Evolutionary conservation across 192 early-diverging fungal genomes (phyloP).

Genomic region (Backusella tuberculispora): DNA sequence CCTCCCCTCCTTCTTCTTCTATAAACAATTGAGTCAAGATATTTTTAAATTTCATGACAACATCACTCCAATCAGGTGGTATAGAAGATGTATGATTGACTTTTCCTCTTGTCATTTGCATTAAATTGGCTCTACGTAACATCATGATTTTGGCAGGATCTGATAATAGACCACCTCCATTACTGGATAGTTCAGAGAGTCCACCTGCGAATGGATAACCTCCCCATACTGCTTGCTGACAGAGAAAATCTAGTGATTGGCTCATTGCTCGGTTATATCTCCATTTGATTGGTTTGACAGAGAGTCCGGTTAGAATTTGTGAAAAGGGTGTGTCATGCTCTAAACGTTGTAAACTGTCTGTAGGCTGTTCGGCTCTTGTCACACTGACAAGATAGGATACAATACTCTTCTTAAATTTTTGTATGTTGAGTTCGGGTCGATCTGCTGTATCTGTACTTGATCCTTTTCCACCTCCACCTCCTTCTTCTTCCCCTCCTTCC

Average conservation of each 20-base stretch:
- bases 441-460: not conserved
- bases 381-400: not conserved
- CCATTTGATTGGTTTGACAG: slow-evolving; percentile 31
- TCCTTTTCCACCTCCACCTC: not conserved
- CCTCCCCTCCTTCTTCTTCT: not conserved
- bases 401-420: slow-evolving; percentile 13
- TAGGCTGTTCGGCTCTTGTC: not conserved
- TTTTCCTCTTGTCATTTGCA: slow-evolving; percentile 38
- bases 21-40: slow-evolving; percentile 21
- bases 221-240: slow-evolving; percentile 48
- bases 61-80: slow-evolving; percentile 4
- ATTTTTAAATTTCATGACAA: slow-evolving; percentile 27
- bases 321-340: slow-evolving; percentile 36
- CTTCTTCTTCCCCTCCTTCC: not conserved
- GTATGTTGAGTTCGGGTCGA: not conserved
- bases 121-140: slow-evolving; percentile 43
- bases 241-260: slow-evolving; percentile 44
- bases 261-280: slow-evolving; percentile 41
- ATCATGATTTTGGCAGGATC: slow-evolving; percentile 47
- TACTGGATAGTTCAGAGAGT: slow-evolving; percentile 41
- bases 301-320: not conserved
- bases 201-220: slow-evolving; percentile 53
- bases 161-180: slow-evolving; percentile 47
- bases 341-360: not conserved
- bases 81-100: slow-evolving; percentile 23